A percentile compares a stretch with the other conserved stretches of the same genome.
phyloP scores from a whole-genome alignment of 108 stramenopile species.

The Poteriospumella lacustris region DNA sequence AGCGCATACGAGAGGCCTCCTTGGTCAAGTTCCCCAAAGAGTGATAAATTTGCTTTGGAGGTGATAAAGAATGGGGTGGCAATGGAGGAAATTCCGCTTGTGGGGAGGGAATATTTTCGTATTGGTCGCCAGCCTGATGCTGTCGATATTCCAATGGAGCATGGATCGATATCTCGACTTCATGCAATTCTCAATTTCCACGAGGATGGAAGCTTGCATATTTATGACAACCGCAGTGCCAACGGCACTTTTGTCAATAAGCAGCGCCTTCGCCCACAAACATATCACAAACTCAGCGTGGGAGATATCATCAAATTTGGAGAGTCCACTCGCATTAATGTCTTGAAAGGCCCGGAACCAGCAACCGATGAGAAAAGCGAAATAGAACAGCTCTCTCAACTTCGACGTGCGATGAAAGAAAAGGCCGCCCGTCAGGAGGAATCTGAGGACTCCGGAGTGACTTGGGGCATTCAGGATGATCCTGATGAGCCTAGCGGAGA shows the following conservation, averaged over 20 bases:
- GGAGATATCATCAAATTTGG: constrained; percentile 25
- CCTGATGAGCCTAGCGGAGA: not conserved
- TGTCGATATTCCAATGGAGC: constrained; percentile 16
- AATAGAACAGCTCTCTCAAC: not conserved
- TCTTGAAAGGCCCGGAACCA: constrained; percentile 11
- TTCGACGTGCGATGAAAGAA: not conserved
- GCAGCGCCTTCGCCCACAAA: not conserved
- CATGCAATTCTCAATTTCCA: constrained; percentile 1
- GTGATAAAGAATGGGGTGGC: constrained; percentile 3
- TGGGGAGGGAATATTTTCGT: not conserved
- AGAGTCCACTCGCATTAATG: not conserved
- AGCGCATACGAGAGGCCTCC: no score
- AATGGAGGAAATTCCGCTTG: not conserved
- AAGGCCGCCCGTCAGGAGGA: not conserved
- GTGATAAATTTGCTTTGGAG: not conserved
- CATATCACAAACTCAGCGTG: not conserved
- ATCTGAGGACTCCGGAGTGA: not conserved
- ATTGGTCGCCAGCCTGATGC: constrained; percentile 20
- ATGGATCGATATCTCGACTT: constrained; percentile 12
- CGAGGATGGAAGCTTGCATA: not conserved
- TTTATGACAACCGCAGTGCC: constrained; percentile 8
- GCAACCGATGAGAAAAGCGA: not conserved
- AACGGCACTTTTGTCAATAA: constrained; percentile 18
- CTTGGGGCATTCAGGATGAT: constrained; percentile 20
- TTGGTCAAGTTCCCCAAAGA: not conserved